These are phyloP conservation scores for Actinidia chinensis DNA, from an alignment of 179 eudicot species.

Conservation along the genomic window DNA sequence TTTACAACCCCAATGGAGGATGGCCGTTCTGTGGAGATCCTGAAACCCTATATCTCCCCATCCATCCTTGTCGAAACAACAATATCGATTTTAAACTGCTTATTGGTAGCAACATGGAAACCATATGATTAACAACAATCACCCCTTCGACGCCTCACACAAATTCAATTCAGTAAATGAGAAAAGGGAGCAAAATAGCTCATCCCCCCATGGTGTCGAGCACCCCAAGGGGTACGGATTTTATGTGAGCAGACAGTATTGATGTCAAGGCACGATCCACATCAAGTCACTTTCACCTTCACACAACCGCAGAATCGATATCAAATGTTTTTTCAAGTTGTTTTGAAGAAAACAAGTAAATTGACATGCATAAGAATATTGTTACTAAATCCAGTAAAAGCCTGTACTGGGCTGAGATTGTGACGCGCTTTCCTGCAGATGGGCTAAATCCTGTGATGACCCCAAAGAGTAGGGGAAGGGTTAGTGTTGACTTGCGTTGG, in stretches of 20 bases:
- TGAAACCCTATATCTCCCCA: conserved; percentile 60
- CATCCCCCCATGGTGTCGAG: no score
- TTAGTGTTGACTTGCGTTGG: background rate
- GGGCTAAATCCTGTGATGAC: background rate
- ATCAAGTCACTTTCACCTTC: background rate
- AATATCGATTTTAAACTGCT: background rate
- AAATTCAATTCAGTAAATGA: background rate
- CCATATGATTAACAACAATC: background rate
- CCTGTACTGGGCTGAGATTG: background rate
- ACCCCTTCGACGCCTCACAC: background rate
- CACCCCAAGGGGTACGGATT: background rate
- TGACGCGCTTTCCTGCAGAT: background rate
- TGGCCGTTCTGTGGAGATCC: conserved; percentile 94
- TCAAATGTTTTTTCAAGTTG: background rate
- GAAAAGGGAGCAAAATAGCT: background rate
- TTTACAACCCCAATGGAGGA: conserved; percentile 84
- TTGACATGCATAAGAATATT: background rate
- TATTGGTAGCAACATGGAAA: background rate
- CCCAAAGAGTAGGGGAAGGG: background rate
- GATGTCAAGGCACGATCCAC: conserved; percentile 4
- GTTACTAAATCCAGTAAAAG: background rate
- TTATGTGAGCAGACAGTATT: background rate
- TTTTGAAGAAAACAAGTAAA: background rate
- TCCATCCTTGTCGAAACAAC: conserved; percentile 46
- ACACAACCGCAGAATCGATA: background rate